Conservation (phyloP, 352 stramenopile species). For the Globisporangium spiculum region DNA sequence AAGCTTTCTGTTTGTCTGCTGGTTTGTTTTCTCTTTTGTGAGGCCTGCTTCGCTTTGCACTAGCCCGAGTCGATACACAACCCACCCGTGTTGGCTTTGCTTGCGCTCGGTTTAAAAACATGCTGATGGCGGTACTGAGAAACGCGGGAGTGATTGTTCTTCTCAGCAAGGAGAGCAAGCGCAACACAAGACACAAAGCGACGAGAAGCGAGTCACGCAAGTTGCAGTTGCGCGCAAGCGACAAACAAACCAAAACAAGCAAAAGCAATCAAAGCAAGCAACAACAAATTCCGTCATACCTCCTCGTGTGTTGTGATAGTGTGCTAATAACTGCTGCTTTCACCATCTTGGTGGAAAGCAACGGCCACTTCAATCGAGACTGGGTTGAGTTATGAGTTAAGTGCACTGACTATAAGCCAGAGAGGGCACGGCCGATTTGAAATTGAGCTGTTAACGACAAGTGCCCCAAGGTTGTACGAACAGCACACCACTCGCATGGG, state of each 20-base stretch:
- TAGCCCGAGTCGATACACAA: too few relatives aligned
- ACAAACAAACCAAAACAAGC: not conserved
- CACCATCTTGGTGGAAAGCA: not conserved
- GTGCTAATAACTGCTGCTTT: not conserved
- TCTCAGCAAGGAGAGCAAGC: not conserved
- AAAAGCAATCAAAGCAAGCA: not conserved
- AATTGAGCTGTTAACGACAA: not conserved
- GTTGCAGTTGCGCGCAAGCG: conserved; percentile 1
- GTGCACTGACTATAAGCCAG: too few relatives aligned
- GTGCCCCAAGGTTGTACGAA: not conserved
- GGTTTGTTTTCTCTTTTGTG: too few relatives aligned
- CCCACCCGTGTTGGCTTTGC: too few relatives aligned
- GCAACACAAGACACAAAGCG: not conserved
- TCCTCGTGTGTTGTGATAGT: not conserved
- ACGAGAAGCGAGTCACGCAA: not conserved
- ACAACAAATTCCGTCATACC: not conserved
- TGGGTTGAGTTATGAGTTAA: not conserved
- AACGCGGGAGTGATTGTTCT: not conserved
- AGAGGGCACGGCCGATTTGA: not conserved
- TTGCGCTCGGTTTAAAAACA: not conserved
- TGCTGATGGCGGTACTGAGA: not conserved
- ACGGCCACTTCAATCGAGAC: not conserved
- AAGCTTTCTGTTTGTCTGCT: too few relatives aligned
- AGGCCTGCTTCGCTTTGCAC: too few relatives aligned
- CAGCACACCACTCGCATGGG: not conserved